phyloP scores from a whole-genome alignment of 2,329 filamentous ascomycete genomes.

The Colletotrichum caudatum region DNA sequence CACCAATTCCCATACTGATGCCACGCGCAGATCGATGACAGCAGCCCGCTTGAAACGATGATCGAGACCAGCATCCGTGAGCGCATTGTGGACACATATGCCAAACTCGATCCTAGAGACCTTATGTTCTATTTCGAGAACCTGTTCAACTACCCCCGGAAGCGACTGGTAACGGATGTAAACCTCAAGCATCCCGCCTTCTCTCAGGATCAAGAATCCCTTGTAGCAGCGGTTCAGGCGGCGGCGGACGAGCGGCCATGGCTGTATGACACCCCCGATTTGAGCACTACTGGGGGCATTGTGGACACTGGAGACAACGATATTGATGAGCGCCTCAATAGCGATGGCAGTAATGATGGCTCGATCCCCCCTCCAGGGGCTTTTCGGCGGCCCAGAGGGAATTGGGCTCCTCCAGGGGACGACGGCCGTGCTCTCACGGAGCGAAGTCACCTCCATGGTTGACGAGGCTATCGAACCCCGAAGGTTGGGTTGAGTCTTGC shows the following conservation, averaged over 20 bases:
- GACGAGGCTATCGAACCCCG: slow-evolving; percentile 2
- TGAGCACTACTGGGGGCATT: slow-evolving; percentile 54
- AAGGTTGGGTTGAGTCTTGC: not conserved
- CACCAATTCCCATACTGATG: not conserved
- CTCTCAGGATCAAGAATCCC: slow-evolving; percentile 59
- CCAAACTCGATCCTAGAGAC: slow-evolving; percentile 63
- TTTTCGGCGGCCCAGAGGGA: slow-evolving; percentile 49
- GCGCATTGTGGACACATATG: slow-evolving; percentile 58
- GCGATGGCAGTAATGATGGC: slow-evolving; percentile 55
- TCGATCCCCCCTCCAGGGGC: slow-evolving; percentile 49
- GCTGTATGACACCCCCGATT: slow-evolving; percentile 46
- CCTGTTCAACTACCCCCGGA: slow-evolving; percentile 59
- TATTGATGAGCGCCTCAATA: slow-evolving; percentile 50
- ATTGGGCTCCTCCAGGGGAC: slow-evolving; percentile 56
- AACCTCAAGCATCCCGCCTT: slow-evolving; percentile 57
- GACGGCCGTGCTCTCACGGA: slow-evolving; percentile 48
- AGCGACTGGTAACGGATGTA: slow-evolving; percentile 58
- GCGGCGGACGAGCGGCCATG: slow-evolving; percentile 55
- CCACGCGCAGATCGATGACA: slow-evolving; percentile 16
- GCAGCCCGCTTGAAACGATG: slow-evolving; percentile 34
- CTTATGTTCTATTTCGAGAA: slow-evolving; percentile 63
- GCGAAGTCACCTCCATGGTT: slow-evolving; percentile 18
- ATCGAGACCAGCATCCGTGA: slow-evolving; percentile 42
- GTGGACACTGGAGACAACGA: slow-evolving; percentile 54
- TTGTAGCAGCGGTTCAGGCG: slow-evolving; percentile 55